Evolutionary conservation across 257 asterid genomes (phyloP).

Genomic region (Solanum medicagineum): DNA sequence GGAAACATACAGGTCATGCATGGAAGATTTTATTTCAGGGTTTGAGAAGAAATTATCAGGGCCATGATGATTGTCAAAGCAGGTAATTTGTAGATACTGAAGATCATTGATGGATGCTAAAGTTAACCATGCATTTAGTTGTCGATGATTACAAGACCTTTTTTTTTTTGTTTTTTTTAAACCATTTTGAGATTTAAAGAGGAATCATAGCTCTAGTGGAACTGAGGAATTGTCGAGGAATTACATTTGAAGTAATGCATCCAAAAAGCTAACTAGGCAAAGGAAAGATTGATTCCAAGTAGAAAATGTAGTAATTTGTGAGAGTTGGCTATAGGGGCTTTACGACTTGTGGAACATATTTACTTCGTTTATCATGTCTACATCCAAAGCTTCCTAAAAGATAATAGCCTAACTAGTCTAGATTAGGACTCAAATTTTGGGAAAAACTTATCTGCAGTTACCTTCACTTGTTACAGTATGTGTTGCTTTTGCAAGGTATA

Average conservation of each 20-base stretch:
- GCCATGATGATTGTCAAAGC: conserved; percentile 13
- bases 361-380: neutral
- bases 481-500: too few species aligned
- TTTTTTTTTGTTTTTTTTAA: neutral
- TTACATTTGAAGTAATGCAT: neutral
- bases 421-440: too few species aligned
- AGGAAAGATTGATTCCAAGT: neutral
- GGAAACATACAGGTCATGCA: conserved; percentile 62
- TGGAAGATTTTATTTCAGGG: conserved; percentile 73
- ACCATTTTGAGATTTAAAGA: neutral
- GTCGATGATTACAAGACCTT: neutral
- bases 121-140: neutral
- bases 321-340: neutral
- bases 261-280: neutral
- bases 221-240: neutral
- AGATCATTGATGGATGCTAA: neutral
- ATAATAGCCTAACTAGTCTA: too few species aligned
- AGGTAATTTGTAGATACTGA: conserved; percentile 3
- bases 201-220: neutral
- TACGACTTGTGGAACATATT: neutral
- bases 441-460: too few species aligned
- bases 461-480: too few species aligned
- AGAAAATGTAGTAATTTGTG: neutral
- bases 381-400: neutral
- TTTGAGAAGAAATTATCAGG: conserved; percentile 31